A percentile compares a stretch with the other conserved stretches of the same genome.
These are phyloP conservation scores for Trichoderma aggressivum DNA, from an alignment of 2,329 filamentous ascomycete genomes.

Conservation along the genomic window DNA sequence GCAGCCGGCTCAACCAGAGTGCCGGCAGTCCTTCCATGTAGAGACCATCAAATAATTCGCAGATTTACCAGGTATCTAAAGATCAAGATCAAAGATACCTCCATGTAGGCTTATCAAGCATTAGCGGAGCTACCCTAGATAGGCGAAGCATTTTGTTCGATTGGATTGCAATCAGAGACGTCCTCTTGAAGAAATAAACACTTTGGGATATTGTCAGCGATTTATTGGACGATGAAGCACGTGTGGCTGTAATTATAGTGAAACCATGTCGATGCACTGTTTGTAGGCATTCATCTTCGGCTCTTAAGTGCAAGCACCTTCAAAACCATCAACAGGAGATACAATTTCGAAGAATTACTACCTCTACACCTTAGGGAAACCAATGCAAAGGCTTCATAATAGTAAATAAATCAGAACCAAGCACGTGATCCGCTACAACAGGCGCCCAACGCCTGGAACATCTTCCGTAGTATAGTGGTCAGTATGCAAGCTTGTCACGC, in stretches of 20 bases:
- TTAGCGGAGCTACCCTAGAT: background rate
- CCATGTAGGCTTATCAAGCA: background rate
- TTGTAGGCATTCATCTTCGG: background rate
- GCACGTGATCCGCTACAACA: conserved; percentile 18
- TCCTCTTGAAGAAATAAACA: too few relatives aligned
- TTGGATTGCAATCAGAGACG: too few relatives aligned
- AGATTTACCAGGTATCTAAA: background rate
- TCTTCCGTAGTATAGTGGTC: conserved; percentile 26
- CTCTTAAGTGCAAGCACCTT: background rate
- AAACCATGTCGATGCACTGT: background rate
- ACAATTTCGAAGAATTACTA: too few relatives aligned
- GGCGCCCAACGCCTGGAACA: conserved; percentile 18
- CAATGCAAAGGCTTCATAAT: background rate
- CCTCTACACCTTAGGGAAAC: too few relatives aligned
- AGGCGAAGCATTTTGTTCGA: background rate
- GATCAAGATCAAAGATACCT: background rate
- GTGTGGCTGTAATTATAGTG: accelerated
- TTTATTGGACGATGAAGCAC: background rate
- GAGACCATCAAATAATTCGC: background rate
- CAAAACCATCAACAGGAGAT: background rate
- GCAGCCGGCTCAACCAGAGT: background rate
- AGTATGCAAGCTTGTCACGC: conserved; percentile 26
- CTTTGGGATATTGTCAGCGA: background rate
- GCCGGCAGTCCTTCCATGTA: background rate
- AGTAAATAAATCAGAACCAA: background rate